Percentiles rank a stretch among this genome's conserved stretches.
Conservation (phyloP, 2,329 filamentous ascomycete species). For the Hortaea sp. region DNA sequence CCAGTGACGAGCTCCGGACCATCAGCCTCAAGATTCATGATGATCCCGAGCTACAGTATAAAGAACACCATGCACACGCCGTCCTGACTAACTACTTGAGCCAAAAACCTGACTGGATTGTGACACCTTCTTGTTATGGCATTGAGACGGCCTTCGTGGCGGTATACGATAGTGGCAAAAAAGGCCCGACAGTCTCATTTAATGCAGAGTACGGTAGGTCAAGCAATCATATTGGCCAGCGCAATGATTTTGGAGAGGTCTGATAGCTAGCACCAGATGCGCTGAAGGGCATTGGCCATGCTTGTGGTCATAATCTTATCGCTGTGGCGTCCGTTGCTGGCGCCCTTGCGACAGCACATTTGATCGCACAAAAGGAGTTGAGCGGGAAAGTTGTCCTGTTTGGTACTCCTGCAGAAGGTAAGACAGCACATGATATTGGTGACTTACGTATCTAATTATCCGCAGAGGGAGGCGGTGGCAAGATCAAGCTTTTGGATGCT, state of each 20-base stretch:
- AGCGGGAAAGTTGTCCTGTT: constrained; percentile 30
- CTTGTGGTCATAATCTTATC: constrained; percentile 38
- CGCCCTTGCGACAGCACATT: constrained; percentile 28
- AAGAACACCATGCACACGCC: constrained; percentile 42
- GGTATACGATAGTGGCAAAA: constrained; percentile 36
- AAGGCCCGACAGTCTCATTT: constrained; percentile 30
- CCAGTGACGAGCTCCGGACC: constrained; percentile 32
- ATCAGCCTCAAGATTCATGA: constrained; percentile 44
- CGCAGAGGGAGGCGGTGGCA: constrained; percentile 29
- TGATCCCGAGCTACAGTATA: constrained; percentile 40
- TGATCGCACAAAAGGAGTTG: constrained; percentile 20
- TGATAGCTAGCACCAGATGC: constrained; percentile 22
- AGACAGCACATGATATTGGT: constrained; percentile 3
- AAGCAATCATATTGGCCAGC: too few species aligned
- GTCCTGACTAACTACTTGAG: constrained; percentile 40
- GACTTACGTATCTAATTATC: not conserved
- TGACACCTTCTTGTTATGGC: constrained; percentile 42
- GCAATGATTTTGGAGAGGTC: too few species aligned
- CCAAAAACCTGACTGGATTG: constrained; percentile 35
- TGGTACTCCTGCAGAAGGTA: constrained; percentile 38
- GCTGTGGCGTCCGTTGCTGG: constrained; percentile 29
- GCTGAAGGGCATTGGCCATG: constrained; percentile 32
- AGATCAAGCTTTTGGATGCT: constrained; percentile 35
- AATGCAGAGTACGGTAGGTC: constrained; percentile 20
- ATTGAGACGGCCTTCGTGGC: constrained; percentile 46